Base-by-base conservation (phyloP, 495 filamentous ascomycete species). In the Polyplosphaeria fusca region DNA sequence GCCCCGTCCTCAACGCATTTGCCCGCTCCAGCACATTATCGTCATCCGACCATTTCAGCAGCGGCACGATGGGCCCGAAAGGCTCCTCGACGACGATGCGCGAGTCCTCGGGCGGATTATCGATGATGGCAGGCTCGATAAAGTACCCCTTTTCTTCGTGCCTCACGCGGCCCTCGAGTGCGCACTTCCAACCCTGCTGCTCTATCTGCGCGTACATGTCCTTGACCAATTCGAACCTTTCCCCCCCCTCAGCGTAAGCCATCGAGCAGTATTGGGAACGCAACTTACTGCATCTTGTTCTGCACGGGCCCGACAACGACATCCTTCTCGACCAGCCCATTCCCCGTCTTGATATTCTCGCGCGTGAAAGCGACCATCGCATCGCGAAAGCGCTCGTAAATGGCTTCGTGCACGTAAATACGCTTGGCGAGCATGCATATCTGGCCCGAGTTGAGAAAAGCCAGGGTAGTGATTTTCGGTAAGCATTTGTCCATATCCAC, bases 321-420 rank as follows among this genome's bases (percentile, higher is more conserved):
- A 51, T 66, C 67, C 7, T 61, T 63, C 25, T 69, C 68, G 11
- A 66, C 59, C 13, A 43, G 57, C 22, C 18, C 5, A 5, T n/a
- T n/a, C 35, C 71, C 71, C 26, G 67, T 64, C 51, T 68, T 71
- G 47, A 80, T 73, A 13, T 50, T 64, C 64, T 81, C 77, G 59
- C 79, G 75, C 13, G 81, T 77, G 62, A 80, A 81, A 12, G 76
- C 63, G 25, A 84, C 72, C 53, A 87, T 70, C 5, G 70, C 70
- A 7, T 74, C 66, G 7, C 82, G 66, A 69, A 88, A 87, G 38
- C 71, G 64, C 32, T 84, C 76, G 70, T 86, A 87, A 59, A 87
- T 82, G 13, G 70, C 71, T 58, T 86, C 78, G 70, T 87, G 85
- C 18, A 88, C 77, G 65, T 87, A 87, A 54, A 88, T 73, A 3